Evolutionary conservation across 108 stramenopile species (phyloP), one percentile per base, ranked within the genome.

Genomic region (Nitzschia palea): DNA sequence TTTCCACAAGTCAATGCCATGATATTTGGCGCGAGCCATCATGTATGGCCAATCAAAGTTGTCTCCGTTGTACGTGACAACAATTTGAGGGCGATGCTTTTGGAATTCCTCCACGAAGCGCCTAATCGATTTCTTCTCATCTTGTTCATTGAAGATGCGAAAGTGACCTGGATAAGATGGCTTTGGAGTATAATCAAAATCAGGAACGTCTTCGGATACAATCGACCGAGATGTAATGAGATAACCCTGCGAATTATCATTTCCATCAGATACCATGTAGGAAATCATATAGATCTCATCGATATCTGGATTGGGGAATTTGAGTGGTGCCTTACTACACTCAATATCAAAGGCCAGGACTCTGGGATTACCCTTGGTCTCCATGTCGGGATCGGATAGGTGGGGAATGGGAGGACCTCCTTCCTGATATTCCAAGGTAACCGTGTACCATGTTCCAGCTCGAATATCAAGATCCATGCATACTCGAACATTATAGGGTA

Each of bases 211-310:
- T 73, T 91, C 78, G 15, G 83, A 80, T 22, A 99, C 98, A 42
- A 99, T 87, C 56, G 86, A 80, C 15, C 97, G 84, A 48, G 84
- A 88, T 47, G 94, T 74, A 54, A 99, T 85, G 14, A 99, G 77
- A 60, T 83, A 98, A 15, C 98, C 98, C 63, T 91, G 87, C 4
- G 94, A 88, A 2, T 54, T 33, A 28, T 63, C 65, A 10, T 68
- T 62, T 10, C 54, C 55, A 18, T 65, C 67, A 53, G 94, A 78
- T 20, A 97, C 80, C 98, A 99, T 99, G 90, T 98, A 98, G 25
- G 98, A 99, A 87, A 99, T 98, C 98, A 99, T 99, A 82, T 97
- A 99, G 43, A 98, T 93, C 59, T 90, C 79, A 87, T 99, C 98
- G 1, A 80, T 62, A 23, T 94, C 88, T 12, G 97, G 93, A 73